Base-by-base conservation (phyloP, 352 stramenopile species). In the Detonula confervacea region DNA sequence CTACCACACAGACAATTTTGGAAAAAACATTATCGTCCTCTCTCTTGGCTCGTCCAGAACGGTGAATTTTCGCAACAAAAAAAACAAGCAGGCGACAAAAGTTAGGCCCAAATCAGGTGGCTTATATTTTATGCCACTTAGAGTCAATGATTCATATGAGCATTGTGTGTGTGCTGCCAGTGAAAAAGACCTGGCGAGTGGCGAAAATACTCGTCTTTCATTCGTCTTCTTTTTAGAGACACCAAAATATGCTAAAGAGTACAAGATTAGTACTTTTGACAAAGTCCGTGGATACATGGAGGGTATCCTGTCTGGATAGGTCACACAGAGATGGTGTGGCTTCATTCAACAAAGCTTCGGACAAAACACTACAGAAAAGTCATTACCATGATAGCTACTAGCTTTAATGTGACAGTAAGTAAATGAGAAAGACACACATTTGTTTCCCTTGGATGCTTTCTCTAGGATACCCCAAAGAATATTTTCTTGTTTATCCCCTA, bases 201-300 rank as follows among this genome's bases (percentile, higher is more conserved):
- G 11, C 24, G 67, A 52, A 54, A 5, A 5, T 16, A 42, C 70
- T 39, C 42, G 70, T 5, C 18, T 80, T 20, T 80, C 71, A n/a
- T 80, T 80, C 33, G 62, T 77, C 20, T 80, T 80, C 27, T 77
- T 80, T n/a, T 60, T 80, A 22, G 54, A 76, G 20, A 29, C 46
- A 33, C 71, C 71, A 5, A 54, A 37, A 30, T 80, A 80, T 69
- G 62, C 71, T 1, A 73, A 25, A 49, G 47, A 80, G 49, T 75
- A 70, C 22, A 60, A 55, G 24, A 77, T 80, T 30, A n/a, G 3
- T 25, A 44, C 33, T 60, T 20, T 20, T 5, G 33, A 66, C 7
- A 66, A 66, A 18, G 59, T 66, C 25, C 25, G 33, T 29, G 57
- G 57, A 47, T 66, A 24, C 22, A 1, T 66, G 3, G 57, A 66